A percentile compares a stretch with the other conserved stretches of the same genome.
Evolutionary conservation across 2,329 filamentous ascomycete genomes (phyloP).

Genomic region (Exophiala dermatitidis): DNA sequence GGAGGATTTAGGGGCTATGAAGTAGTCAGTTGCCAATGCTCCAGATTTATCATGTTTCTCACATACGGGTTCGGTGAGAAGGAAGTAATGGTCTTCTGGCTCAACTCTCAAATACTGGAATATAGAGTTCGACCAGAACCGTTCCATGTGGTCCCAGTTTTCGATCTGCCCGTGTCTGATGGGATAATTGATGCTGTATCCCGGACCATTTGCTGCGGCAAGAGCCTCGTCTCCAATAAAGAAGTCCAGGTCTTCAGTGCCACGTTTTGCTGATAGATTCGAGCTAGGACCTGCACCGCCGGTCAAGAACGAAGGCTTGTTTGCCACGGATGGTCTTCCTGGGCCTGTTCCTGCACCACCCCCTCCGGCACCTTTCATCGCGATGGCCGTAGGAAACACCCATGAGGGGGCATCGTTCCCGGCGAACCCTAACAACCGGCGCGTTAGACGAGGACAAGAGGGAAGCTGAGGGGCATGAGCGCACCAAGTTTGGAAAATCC

Average conservation of each 20-base stretch:
- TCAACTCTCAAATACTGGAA: slow-evolving; percentile 99
- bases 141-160: slow-evolving; percentile 99
- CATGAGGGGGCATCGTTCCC: slow-evolving; percentile 99
- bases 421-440: slow-evolving; percentile 66
- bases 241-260: slow-evolving; percentile 95
- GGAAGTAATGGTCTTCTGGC: slow-evolving; percentile 97
- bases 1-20: slow-evolving; percentile 85
- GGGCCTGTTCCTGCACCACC: slow-evolving; percentile 69
- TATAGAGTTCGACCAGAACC: slow-evolving; percentile 99
- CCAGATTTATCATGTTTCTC: not conserved
- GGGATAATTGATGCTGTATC: slow-evolving; percentile 94
- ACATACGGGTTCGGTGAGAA: slow-evolving; percentile 88
- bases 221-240: slow-evolving; percentile 98
- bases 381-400: slow-evolving; percentile 97
- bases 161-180: slow-evolving; percentile 98
- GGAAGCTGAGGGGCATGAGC: slow-evolving; percentile 28
- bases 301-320: slow-evolving; percentile 91
- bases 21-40: slow-evolving; percentile 7
- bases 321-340: slow-evolving; percentile 80
- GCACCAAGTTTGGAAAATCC: slow-evolving; percentile 97
- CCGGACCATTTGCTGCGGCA: slow-evolving; percentile 72
- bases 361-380: slow-evolving; percentile 71
- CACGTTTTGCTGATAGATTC: slow-evolving; percentile 82
- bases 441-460: slow-evolving; percentile 13
- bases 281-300: slow-evolving; percentile 77